Base-by-base conservation (phyloP, 805 yeast genomes). In the Priceomyces castillae region DNA sequence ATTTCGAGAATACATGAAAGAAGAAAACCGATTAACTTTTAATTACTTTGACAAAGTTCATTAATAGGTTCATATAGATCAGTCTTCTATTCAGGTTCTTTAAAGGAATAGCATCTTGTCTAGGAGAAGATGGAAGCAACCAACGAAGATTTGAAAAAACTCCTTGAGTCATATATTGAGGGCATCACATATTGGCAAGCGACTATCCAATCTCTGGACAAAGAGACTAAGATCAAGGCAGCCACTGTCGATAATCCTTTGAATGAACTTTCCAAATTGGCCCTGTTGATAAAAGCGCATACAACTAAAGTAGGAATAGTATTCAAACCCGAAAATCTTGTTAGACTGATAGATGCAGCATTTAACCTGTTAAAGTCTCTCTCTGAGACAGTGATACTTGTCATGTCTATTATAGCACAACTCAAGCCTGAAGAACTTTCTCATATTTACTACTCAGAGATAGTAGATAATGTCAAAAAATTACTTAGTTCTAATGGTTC, bases 271-370 rank as follows among this genome's bases (percentile, higher is more conserved):
- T 60, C 56, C 4, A 89, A 88, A 57, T 54, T 86, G 5, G 59
- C 79, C 15, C 71, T 76, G 44, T 65, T 88, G 31, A 69, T 84
- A 7, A 81, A 74, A 59, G 90, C 96, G 1, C 90, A 86, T 57
- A 72, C 84, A 2, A 88, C 96, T 2, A 87, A 87, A 58, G 67
- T 86, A 4, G 90, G 90, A 1, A 73, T 84, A 20, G 77, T 84
- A 0, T 84, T 81, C 66, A 80, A 79, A 52, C 82, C 86, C 2
- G 81, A 81, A 1, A 72, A 77, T 34, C 46, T 69, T 19, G 40
- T 41, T 18, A 57, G 56, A 16, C 64, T 71, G 17, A 56, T 62
- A 0, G 68, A 67, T 39, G 80, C 84, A 1, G 81, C 83, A 0
- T 67, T 59, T 47, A 65, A 62, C 10, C 78, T 82, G 19, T 49